Percentiles rank a stretch among this genome's conserved stretches.
Evolutionary conservation across 2,329 filamentous ascomycete genomes (phyloP).

Genomic region (Colletotrichum acutatum): DNA sequence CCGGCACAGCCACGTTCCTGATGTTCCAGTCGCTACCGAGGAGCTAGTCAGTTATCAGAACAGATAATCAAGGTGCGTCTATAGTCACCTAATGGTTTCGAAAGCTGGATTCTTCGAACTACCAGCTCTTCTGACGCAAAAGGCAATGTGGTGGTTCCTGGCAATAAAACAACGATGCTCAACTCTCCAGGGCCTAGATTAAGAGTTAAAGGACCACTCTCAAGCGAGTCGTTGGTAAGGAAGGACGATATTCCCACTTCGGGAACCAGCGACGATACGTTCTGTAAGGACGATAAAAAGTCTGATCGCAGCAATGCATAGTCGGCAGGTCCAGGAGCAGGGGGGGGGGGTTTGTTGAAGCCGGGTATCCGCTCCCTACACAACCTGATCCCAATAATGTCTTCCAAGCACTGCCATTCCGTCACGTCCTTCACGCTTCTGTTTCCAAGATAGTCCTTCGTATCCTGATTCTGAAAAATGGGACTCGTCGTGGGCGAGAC

Average conservation of each 20-base stretch:
- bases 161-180: background rate
- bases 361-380: no score
- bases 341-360: no score
- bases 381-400: no score
- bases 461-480: no score
- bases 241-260: background rate
- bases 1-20: background rate
- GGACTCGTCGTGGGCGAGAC: no score
- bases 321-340: background rate
- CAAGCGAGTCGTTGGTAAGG: background rate
- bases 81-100: background rate
- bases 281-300: background rate
- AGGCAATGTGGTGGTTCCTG: background rate
- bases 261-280: background rate
- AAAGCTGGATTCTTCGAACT: background rate
- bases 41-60: background rate
- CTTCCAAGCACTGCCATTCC: no score
- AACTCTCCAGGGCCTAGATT: background rate
- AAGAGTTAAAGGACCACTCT: background rate
- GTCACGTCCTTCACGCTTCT: no score
- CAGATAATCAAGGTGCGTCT: no score
- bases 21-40: background rate
- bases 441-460: no score
- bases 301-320: background rate
- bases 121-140: background rate